These are phyloP conservation scores for Strobilomyces echinocephalus DNA, from an alignment of 768 basidiomycete genomes.

Conservation along the genomic window DNA sequence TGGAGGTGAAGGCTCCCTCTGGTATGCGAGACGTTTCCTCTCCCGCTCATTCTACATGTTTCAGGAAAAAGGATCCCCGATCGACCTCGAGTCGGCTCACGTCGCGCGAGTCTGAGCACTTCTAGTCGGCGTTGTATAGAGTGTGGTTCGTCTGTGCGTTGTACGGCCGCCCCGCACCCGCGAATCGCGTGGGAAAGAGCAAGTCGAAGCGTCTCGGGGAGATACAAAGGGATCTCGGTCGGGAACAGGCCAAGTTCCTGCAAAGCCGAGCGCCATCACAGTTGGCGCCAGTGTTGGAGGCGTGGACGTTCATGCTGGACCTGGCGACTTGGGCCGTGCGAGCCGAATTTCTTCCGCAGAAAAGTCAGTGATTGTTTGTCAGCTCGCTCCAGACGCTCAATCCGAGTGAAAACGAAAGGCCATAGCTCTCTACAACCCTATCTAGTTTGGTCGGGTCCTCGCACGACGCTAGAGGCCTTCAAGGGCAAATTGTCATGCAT, in stretches of 20 bases:
- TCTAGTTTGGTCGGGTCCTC: conserved; percentile 13
- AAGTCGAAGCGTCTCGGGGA: conserved; percentile 7
- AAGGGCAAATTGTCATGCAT: conserved; percentile 4
- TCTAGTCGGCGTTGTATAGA: conserved; percentile 28
- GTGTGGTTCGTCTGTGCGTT: conserved; percentile 17
- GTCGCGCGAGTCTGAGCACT: conserved; percentile 29
- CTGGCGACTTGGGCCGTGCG: conserved; percentile 7
- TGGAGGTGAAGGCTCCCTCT: conserved; percentile 15
- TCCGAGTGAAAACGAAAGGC: not conserved
- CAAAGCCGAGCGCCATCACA: not conserved
- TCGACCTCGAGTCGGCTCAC: conserved; percentile 30
- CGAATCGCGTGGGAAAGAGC: conserved; percentile 5
- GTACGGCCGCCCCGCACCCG: conserved; percentile 13
- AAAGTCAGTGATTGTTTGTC: conserved; percentile 2
- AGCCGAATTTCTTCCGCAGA: conserved; percentile 5
- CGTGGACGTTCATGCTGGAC: conserved; percentile 7
- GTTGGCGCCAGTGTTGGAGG: conserved; percentile 1
- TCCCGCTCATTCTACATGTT: not conserved
- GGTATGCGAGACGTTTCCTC: not conserved
- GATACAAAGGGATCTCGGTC: conserved; percentile 1
- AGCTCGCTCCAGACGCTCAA: not conserved
- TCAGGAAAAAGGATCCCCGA: conserved; percentile 36
- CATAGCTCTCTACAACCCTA: conserved; percentile 4
- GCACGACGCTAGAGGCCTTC: conserved; percentile 7
- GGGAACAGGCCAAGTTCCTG: conserved; percentile 4